Evolutionary conservation across 805 yeast species (phyloP), one percentile per base, ranked within the genome.

Genomic region (Candida cerambycidarum): DNA sequence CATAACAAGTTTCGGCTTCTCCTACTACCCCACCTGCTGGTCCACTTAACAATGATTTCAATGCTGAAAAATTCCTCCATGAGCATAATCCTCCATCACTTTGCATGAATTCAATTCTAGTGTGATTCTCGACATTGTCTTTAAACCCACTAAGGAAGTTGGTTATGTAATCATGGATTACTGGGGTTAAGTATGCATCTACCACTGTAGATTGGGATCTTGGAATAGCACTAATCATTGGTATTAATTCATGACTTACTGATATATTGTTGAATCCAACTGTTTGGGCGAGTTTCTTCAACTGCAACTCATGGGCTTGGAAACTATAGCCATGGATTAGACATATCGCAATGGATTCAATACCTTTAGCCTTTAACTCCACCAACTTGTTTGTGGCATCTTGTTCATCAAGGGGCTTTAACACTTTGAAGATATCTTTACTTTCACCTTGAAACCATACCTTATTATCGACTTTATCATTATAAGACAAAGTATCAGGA

Each of bases 111-210:
- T 50, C 51, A 9, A 58, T 40, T 32, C 53, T 38, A 9, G 59
- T 54, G 9, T 54, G 52, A 10, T 59, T 56, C 15, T 58, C 58
- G n/a, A 54, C 46, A 44, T 79, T 79, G 35, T 78, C 76, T 16
- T 62, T 62, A 46, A 87, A 72, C 3, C 93, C 93, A 2, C 69
- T 55, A 39, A 79, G 77, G 53, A 87, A 83, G 13, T 81, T 76
- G 13, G 68, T 56, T 30, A 86, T 62, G 56, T 87, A 87, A 21
- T 77, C 75, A 48, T 79, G 72, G 38, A 87, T 83, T 35, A 82
- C 86, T 2, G 96, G 96, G 1, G 93, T 84, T 39, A 88, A 63
- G 58, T 87, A 87, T 1, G 95, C 89, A 63, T 88, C 95, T 1
- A 88, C 90, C 13, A 82, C 78, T 1, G 89, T 75, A 11, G 93